Base-by-base conservation (phyloP, 2,329 filamentous ascomycete species). In the Botryotinia globosa region DNA sequence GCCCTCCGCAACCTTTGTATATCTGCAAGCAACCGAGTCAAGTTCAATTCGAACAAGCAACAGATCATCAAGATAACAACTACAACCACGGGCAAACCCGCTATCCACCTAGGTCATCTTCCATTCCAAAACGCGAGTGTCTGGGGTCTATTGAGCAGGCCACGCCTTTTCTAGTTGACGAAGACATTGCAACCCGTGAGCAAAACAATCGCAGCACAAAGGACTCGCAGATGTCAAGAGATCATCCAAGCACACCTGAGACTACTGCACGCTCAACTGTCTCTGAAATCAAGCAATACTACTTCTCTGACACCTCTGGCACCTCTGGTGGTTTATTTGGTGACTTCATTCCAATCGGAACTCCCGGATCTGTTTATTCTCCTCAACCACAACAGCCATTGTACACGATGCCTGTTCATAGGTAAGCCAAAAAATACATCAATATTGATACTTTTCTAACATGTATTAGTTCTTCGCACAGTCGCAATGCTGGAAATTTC, bases 1-100 rank as follows among this genome's bases (percentile, higher is more conserved):
- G 16, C 64, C 66, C 71, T 32, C 70, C 73, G 14, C 73, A 66
- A 71, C 77, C 77, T 69, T 67, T 77, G 58, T 64, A 74, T n/a
- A 73, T 75, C 32, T 73, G 73, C 73, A 77, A 77, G 64, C 54
- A 75, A 32, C 73, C 74, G 45, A 73, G 59, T 63, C 74, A 74
- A 69, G 48, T 72, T n/a, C 73, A 64, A 25, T 42, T 73, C 25
- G 39, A 68, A 4, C 58, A 65, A 63, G 73, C 69, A 63, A 54
- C 72, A 54, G 66, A 58, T 64, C 37, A 72, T 16, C 61, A 71
- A 34, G 64, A 62, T 63, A 42, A 72, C 7, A 73, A 73, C 58
- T 72, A 51, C 51, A 44, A 39, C 25, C n/a, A 69, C 37, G 48
- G 71, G 59, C 54, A 64, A 70, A 56, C n/a, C 45, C 37, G 34